A percentile compares a stretch with the other conserved stretches of the same genome.
phyloP scores from a whole-genome alignment of 176 grass and related monocot genomes.

The Carex parvula region DNA sequence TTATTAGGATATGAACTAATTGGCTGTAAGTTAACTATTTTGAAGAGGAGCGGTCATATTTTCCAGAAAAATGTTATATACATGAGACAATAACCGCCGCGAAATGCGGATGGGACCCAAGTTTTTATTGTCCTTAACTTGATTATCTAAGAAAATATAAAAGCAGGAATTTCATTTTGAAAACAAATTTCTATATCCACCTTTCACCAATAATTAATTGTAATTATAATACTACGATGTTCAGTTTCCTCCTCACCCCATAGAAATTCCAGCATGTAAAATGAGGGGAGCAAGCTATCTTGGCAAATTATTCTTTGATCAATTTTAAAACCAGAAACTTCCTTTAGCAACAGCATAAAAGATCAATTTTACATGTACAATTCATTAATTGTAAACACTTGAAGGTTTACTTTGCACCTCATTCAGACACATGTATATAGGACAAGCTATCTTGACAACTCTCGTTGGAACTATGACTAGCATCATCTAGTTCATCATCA shows the following conservation, averaged over 20 bases:
- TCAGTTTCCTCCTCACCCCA: background rate
- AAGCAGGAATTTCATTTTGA: too few species aligned
- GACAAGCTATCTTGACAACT: background rate
- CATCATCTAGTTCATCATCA: background rate
- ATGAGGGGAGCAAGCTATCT: background rate
- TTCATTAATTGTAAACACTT: constrained; percentile 8
- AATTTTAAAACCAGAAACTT: background rate
- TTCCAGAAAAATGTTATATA: too few species aligned
- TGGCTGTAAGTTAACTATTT: too few species aligned
- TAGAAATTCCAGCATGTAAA: background rate
- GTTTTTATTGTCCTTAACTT: too few species aligned
- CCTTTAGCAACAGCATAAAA: background rate
- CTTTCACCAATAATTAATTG: too few species aligned
- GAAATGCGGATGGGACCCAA: too few species aligned
- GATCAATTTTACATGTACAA: background rate
- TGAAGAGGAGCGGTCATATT: too few species aligned
- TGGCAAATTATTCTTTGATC: background rate
- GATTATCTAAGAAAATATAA: too few species aligned
- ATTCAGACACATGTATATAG: background rate
- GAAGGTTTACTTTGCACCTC: constrained; percentile 20
- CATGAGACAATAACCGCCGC: too few species aligned
- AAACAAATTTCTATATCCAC: too few species aligned
- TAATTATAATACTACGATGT: too few species aligned
- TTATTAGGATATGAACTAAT: too few species aligned
- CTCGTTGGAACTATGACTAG: background rate